phyloP scores from a whole-genome alignment of 495 filamentous ascomycete genomes.

The Aspergillus biplanus region DNA sequence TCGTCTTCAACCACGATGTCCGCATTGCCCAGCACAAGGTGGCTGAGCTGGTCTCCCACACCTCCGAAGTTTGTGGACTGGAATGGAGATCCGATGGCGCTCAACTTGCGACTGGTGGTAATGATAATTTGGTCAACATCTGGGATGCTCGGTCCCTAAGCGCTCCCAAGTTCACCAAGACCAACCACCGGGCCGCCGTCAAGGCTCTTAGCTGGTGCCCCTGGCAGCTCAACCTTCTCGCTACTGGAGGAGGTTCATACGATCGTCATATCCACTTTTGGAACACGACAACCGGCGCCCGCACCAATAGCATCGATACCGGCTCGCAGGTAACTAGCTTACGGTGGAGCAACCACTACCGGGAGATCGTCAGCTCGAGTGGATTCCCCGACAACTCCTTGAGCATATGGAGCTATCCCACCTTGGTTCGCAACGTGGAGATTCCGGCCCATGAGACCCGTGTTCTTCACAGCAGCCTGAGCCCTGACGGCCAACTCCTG shows the following conservation, averaged over 20 bases:
- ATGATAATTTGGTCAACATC: conserved; percentile 98
- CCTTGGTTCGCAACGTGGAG: conserved; percentile 93
- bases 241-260: conserved; percentile 94
- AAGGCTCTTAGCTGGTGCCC: conserved; percentile 99
- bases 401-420: conserved; percentile 98
- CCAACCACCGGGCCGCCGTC: conserved; percentile 97
- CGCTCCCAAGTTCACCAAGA: conserved; percentile 98
- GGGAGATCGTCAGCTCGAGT: conserved; percentile 95
- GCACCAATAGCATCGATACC: conserved; percentile 98
- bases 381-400: conserved; percentile 99
- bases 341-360: conserved; percentile 93
- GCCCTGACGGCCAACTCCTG: conserved; percentile 95
- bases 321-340: conserved; percentile 95
- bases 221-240: conserved; percentile 96
- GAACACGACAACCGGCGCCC: conserved; percentile 96
- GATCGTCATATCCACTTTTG: conserved; percentile 99
- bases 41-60: conserved; percentile 94
- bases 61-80: conserved; percentile 94
- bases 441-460: conserved; percentile 98
- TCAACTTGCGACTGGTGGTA: conserved; percentile 94
- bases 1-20: conserved; percentile 99
- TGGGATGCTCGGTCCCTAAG: conserved; percentile 94
- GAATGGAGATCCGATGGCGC: conserved; percentile 97
- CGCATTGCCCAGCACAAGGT: conserved; percentile 97
- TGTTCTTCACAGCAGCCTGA: conserved; percentile 91